phyloP scores from a whole-genome alignment of 2,329 filamentous ascomycete genomes.

The Myotisia sp. region DNA sequence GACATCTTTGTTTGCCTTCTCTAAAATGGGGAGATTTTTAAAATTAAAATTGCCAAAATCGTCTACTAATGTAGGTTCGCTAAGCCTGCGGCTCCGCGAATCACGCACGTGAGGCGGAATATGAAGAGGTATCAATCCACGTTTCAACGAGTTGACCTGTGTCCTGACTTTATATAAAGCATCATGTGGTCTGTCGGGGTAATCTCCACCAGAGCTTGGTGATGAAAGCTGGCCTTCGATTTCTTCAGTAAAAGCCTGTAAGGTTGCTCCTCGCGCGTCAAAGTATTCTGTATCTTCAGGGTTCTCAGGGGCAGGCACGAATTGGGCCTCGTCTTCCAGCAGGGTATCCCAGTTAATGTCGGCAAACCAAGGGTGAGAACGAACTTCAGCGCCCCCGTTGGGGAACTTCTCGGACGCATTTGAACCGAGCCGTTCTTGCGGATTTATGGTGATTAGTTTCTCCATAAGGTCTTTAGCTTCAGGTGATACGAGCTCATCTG shows the following conservation, averaged over 20 bases:
- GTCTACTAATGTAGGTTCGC: constrained; percentile 74
- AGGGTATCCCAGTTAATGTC: constrained; percentile 80
- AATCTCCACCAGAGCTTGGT: constrained; percentile 57
- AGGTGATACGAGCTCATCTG: constrained; percentile 62
- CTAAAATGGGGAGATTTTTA: constrained; percentile 90
- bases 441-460: constrained; percentile 72
- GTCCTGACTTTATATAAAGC: constrained; percentile 78
- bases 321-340: constrained; percentile 89
- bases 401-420: constrained; percentile 71
- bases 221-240: constrained; percentile 79
- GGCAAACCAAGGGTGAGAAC: constrained; percentile 74
- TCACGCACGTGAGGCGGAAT: constrained; percentile 95
- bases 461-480: constrained; percentile 94
- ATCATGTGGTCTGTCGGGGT: constrained; percentile 83
- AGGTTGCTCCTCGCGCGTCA: constrained; percentile 74
- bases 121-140: constrained; percentile 84
- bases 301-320: constrained; percentile 82
- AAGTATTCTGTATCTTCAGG: constrained; percentile 98
- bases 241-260: constrained; percentile 86
- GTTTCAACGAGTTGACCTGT: constrained; percentile 76
- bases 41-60: constrained; percentile 95
- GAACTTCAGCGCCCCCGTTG: constrained; percentile 81
- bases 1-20: constrained; percentile 97
- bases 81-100: constrained; percentile 69
- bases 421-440: constrained; percentile 65